Evolutionary conservation across 257 asterid species (phyloP), one percentile per base, ranked within the genome.

Genomic region (Linderniella brevidens): DNA sequence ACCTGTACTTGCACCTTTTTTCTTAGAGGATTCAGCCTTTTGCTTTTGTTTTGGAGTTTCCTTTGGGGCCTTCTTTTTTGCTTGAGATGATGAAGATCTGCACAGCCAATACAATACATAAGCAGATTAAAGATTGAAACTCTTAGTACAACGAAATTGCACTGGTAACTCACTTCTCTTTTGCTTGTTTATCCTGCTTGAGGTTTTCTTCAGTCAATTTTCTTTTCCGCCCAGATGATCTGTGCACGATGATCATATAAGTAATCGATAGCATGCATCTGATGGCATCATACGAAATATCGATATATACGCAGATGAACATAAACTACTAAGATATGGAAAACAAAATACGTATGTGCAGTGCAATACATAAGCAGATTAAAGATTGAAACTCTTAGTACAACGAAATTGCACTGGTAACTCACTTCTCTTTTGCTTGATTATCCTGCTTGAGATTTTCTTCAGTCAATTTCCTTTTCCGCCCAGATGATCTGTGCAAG

Each of bases 21-120:
- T 70, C 12, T 39, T 52, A 17, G 71, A 62, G 62, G 70, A 68
- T 59, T 54, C 55, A 54, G 62, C 62, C 75, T 68, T 70, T 58
- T 49, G 74, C 53, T 47, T 69, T 60, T 55, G 64, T 38, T 71
- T 75, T 17, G 76, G 41, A 56, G 76, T 75, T 71, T 73, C 80
- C 47, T 84, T 70, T 29, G 99, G 94, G 58, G 92, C 85, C 64
- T 94, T 75, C 70, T 72, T 90, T 70, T 76, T 80, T 42, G 69
- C 70, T 73, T 74, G 76, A 56, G 93, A 68, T 54, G 77, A 54
- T 54, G 77, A 51, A 48, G 88, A 64, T 64, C 99, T 90, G 80
- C 32, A 25, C 32, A 25, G 32, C 6, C 60, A 50, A 68, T 54
- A 46, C 69, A 68, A 57, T 59, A 46, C 56, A 50, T 58, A 42